Evolutionary conservation across 2,329 filamentous ascomycete species (phyloP), one percentile per base, ranked within the genome.

Genomic region (Alternaria solani): DNA sequence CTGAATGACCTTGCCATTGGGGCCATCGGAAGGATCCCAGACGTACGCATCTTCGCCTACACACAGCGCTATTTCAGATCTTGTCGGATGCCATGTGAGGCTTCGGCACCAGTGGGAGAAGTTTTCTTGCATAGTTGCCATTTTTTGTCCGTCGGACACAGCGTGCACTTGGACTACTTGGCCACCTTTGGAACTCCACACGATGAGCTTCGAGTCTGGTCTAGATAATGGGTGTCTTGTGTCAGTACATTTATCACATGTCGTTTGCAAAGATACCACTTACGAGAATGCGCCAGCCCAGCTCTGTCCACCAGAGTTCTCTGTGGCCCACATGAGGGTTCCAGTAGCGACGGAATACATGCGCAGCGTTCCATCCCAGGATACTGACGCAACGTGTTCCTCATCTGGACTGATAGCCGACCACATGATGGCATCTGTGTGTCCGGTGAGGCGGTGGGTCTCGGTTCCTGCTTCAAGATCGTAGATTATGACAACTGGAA

Each of bases 361-460:
- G n/a, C 70, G 69, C 46, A 76, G 32, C 8, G 67, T 68, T 2
- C 72, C 71, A 46, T 75, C 71, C 70, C 68, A 74, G 23, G 74
- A 67, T 14, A 74, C 63, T 2, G 67, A 71, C 5, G 71, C 71
- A 49, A 75, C 61, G 36, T 64, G 51, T 39, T 62, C 36, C 16
- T 58, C 47, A 32, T 75, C 41, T 2, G 73, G 68, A 41, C 71
- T 76, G 46, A 72, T 68, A 4, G 61, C 65, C 25, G 64, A 59
- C 71, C 72, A 75, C 63, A 68, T 66, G 41, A 75, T 72, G 9
- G 58, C 54, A 42, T 74, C 69, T 9, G 67, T 74, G 30, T 75
- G 72, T 20, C 72, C 73, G 6, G 36, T 34, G 6, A 76, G 59
- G 16, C 63, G 58, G 25, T 68, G 51, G 0, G 67, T 34, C 49